Evolutionary conservation across 306 rosid species (phyloP).

Genomic region (Sicyos edulis): DNA sequence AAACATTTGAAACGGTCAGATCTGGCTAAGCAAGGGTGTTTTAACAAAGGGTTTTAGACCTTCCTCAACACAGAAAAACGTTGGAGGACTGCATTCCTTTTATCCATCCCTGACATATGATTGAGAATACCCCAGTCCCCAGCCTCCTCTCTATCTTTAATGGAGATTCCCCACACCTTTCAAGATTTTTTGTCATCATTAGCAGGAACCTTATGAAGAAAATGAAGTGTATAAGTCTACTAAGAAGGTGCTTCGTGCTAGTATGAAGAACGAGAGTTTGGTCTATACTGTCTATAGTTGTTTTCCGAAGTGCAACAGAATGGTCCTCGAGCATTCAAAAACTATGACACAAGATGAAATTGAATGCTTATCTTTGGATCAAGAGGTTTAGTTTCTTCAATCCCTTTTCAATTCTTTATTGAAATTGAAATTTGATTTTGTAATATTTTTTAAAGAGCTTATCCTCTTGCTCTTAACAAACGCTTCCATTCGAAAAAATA

Average conservation of each 20-base stretch:
- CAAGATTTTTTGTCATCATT: not conserved
- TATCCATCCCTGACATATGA: not conserved
- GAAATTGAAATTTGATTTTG: not conserved
- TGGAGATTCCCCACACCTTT: conserved; percentile 1
- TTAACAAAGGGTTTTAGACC: not conserved
- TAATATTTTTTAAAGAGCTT: not conserved
- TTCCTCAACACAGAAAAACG: not conserved
- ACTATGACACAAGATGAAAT: not conserved
- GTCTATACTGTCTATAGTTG: not conserved
- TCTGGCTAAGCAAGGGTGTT: not conserved
- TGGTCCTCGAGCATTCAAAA: not conserved
- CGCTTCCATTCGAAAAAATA: not conserved
- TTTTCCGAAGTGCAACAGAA: not conserved
- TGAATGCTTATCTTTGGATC: not conserved
- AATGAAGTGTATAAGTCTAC: not conserved
- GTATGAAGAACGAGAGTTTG: not conserved
- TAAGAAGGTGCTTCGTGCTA: not conserved
- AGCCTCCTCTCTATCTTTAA: not conserved
- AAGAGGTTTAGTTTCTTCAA: not conserved
- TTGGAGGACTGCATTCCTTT: not conserved
- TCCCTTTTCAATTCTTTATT: not conserved
- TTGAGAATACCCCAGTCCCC: not conserved
- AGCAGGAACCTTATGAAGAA: not conserved
- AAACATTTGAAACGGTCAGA: not conserved
- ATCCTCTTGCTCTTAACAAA: not conserved